Conservation (phyloP, 2,329 filamentous ascomycete genomes). For the Cephalotrichum gorgonifer region DNA sequence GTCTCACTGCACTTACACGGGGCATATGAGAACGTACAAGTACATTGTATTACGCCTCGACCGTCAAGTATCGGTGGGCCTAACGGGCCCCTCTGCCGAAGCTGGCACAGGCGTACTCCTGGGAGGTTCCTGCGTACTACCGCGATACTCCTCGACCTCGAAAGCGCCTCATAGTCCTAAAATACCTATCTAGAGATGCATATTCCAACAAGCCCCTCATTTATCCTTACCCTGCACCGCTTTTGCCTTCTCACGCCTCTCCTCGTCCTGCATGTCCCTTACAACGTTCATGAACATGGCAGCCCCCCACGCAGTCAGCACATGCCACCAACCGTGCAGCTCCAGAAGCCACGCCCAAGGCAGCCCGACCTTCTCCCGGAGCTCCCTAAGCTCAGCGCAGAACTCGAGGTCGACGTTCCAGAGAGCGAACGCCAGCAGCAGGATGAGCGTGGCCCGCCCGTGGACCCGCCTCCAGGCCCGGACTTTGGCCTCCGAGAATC, state of each 20-base stretch:
- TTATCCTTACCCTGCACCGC: background rate
- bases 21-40: too few species aligned
- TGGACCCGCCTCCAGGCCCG: constrained; percentile 15
- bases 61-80: too few species aligned
- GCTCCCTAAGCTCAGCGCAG: constrained; percentile 34
- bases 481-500: constrained; percentile 16
- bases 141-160: too few species aligned
- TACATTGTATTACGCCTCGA: too few species aligned
- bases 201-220: too few species aligned
- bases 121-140: too few species aligned
- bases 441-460: constrained; percentile 19
- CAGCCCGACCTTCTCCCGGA: constrained; percentile 35
- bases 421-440: constrained; percentile 35
- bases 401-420: constrained; percentile 48
- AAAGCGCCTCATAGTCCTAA: too few species aligned
- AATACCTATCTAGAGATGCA: too few species aligned
- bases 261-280: constrained; percentile 16
- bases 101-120: too few species aligned
- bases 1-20: too few species aligned
- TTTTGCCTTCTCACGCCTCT: constrained; percentile 9
- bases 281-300: constrained; percentile 25
- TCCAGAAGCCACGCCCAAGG: constrained; percentile 47
- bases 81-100: too few species aligned
- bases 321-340: constrained; percentile 55
- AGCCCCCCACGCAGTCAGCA: constrained; percentile 46